These are phyloP conservation scores for Ramicandelaber brevisporus DNA, from an alignment of 192 early-diverging fungal species.

Conservation along the genomic window DNA sequence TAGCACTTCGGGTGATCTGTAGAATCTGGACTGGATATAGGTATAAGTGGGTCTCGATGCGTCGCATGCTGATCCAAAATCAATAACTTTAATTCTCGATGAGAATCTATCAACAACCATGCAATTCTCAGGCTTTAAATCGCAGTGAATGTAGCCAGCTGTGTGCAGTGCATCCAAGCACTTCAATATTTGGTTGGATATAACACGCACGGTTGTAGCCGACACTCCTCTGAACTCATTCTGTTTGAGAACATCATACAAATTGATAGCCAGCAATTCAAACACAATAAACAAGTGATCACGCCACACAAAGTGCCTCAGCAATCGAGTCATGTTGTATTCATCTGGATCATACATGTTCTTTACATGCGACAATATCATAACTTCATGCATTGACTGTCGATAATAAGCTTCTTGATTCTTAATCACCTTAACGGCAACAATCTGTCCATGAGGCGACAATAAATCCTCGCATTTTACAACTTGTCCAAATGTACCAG, in stretches of 20 bases:
- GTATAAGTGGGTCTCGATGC: conserved; percentile 88
- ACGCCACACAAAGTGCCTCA: conserved; percentile 80
- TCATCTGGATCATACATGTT: conserved; percentile 64
- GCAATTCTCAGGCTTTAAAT: conserved; percentile 97
- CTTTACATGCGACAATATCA: conserved; percentile 81
- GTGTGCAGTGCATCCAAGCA: conserved; percentile 62
- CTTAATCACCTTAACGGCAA: conserved; percentile 95
- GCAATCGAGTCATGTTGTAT: conserved; percentile 71
- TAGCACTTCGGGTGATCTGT: conserved; percentile 84
- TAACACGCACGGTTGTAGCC: conserved; percentile 77
- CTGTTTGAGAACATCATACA: conserved; percentile 96
- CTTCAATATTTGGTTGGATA: conserved; percentile 84
- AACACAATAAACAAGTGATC: conserved; percentile 91
- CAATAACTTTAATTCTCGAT: conserved; percentile 90
- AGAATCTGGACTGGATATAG: conserved; percentile 97
- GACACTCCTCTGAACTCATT: conserved; percentile 87
- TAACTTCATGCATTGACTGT: conserved; percentile 91
- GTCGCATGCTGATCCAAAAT: conserved; percentile 95
- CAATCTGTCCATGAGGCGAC: conserved; percentile 67
- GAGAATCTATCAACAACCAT: conserved; percentile 67
- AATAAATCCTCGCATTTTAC: conserved; percentile 85
- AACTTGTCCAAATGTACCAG: conserved; percentile 98
- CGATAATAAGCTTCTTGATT: conserved; percentile 95
- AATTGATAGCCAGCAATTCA: conserved; percentile 86
- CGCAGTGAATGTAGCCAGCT: conserved; percentile 87